phyloP scores from a whole-genome alignment of 495 filamentous ascomycete species.

The Penicillium alfredii region DNA sequence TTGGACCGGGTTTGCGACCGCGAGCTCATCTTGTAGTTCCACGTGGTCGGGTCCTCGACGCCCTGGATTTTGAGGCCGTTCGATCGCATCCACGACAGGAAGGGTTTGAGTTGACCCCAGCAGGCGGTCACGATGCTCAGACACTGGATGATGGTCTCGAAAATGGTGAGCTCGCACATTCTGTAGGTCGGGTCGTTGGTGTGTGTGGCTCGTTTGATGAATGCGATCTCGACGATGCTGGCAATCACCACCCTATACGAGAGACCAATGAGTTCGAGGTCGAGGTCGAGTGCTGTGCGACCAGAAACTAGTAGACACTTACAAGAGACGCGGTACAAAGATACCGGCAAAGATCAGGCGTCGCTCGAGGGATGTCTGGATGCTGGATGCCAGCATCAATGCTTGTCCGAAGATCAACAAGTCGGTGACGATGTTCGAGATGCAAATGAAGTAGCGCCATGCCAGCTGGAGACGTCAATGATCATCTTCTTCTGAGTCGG shows the following conservation, averaged over 20 bases:
- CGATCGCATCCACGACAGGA: conserved; percentile 22
- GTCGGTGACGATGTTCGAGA: conserved; percentile 22
- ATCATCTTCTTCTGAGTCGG: too few species aligned
- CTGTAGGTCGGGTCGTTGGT: conserved; percentile 16
- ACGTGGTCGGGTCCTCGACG: conserved; percentile 13
- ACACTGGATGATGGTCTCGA: conserved; percentile 15
- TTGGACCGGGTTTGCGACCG: conserved; percentile 11
- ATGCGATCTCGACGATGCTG: conserved; percentile 11
- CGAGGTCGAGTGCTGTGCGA: neutral
- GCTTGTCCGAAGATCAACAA: conserved; percentile 20
- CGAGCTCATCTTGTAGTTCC: conserved; percentile 6
- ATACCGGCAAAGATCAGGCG: conserved; percentile 21
- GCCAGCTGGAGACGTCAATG: conserved; percentile 8
- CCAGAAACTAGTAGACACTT: neutral
- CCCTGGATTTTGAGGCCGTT: conserved; percentile 19
- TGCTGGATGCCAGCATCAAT: conserved; percentile 16
- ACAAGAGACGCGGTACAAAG: conserved; percentile 22
- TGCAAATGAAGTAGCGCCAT: conserved; percentile 20
- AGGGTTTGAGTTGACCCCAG: conserved; percentile 27
- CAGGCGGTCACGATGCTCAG: conserved; percentile 21
- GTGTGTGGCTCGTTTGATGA: conserved; percentile 4
- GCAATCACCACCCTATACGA: conserved; percentile 16
- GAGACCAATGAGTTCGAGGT: neutral
- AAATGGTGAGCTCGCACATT: conserved; percentile 14
- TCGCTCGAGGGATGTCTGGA: conserved; percentile 17